phyloP scores from a whole-genome alignment of 257 asterid species.

The Solanum etuberosum region DNA sequence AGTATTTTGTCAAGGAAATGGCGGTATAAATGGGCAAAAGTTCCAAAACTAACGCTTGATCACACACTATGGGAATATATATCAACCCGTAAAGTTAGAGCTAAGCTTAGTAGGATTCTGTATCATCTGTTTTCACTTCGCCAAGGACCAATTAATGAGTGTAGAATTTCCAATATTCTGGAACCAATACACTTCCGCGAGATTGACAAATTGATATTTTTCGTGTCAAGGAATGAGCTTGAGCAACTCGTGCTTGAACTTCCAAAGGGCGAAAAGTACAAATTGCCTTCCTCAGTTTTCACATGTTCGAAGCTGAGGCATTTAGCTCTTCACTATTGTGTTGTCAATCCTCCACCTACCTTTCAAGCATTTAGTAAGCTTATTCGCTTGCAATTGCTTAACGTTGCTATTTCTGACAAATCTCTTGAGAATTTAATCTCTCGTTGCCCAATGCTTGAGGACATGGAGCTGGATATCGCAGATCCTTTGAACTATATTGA shows the following conservation, averaged over 20 bases:
- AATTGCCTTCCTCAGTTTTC: neutral
- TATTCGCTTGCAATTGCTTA: neutral
- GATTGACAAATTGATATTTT: neutral
- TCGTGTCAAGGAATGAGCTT: neutral
- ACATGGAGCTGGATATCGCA: neutral
- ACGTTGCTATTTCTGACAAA: neutral
- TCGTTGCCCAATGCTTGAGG: neutral
- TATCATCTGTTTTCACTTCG: neutral
- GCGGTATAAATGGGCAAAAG: neutral
- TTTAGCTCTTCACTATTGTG: neutral
- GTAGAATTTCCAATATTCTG: neutral
- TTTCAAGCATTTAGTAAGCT: neutral
- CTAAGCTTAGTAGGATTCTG: neutral
- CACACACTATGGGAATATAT: neutral
- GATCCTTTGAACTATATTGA: neutral
- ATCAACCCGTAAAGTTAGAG: neutral
- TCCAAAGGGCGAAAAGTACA: neutral
- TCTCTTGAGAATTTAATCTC: neutral
- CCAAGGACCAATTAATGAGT: neutral
- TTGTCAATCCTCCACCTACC: neutral
- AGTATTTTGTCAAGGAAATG: slow-evolving; percentile 6
- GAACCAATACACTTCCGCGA: neutral
- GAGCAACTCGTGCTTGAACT: neutral
- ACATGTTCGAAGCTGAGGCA: neutral
- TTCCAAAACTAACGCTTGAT: neutral